phyloP scores from a whole-genome alignment of 2,329 filamentous ascomycete species.

The Mycocentrospora acerina region DNA sequence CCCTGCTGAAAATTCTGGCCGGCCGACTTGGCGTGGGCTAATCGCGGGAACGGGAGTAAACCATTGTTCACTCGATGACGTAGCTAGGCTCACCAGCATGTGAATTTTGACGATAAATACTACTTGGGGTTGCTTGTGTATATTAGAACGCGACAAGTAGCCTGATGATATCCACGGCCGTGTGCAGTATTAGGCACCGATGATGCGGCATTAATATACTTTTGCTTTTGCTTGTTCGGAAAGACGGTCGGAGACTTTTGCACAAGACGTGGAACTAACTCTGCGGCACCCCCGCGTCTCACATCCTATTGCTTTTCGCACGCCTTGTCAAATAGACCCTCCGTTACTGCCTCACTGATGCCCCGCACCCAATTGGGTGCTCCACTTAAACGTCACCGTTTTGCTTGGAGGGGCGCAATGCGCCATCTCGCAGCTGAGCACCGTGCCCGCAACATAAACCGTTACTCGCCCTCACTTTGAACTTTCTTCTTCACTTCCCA shows the following conservation, averaged over 20 bases:
- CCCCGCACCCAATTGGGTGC: slow-evolving; percentile 26
- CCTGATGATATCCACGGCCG: too few relatives aligned
- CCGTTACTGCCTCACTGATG: slow-evolving; percentile 10
- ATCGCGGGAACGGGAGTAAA: slow-evolving; percentile 19
- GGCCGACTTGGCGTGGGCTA: slow-evolving; percentile 26
- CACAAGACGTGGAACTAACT: too few relatives aligned
- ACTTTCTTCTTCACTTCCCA: slow-evolving; percentile 17
- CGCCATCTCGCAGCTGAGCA: slow-evolving; percentile 20
- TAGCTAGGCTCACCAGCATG: slow-evolving; percentile 10
- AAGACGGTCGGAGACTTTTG: too few relatives aligned
- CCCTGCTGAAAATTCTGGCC: slow-evolving; percentile 14
- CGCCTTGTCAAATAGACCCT: slow-evolving; percentile 6
- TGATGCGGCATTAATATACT: too few relatives aligned
- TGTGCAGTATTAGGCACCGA: too few relatives aligned
- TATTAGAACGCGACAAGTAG: too few relatives aligned
- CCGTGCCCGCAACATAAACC: slow-evolving; percentile 27
- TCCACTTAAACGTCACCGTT: slow-evolving; percentile 32
- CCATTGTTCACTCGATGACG: slow-evolving; percentile 25
- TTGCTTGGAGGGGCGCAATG: slow-evolving; percentile 20
- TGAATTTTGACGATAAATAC: background rate
- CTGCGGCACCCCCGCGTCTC: slow-evolving; percentile 6
- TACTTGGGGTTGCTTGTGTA: too few relatives aligned
- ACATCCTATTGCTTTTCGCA: slow-evolving; percentile 21
- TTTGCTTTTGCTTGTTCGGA: too few relatives aligned
- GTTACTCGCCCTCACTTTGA: slow-evolving; percentile 14